Conservation (phyloP, 805 yeast species). For the Hyphopichia homilentoma region DNA sequence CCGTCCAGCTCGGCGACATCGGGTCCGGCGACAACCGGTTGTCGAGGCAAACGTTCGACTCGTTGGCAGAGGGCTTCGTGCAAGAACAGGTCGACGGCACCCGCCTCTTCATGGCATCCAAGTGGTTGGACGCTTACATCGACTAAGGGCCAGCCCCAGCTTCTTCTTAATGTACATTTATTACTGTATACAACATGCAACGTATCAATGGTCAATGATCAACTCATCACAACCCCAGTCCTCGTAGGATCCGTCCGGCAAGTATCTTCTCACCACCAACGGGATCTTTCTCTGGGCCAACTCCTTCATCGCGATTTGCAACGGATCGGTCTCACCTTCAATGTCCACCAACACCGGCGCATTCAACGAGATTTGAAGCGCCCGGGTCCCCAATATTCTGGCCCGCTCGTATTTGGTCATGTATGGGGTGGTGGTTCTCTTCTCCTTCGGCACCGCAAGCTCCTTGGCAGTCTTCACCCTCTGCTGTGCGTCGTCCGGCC, state of each 20-base stretch:
- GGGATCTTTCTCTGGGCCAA: constrained; percentile 93
- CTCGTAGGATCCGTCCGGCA: constrained; percentile 95
- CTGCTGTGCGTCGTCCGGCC: constrained; percentile 48
- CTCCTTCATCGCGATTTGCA: constrained; percentile 97
- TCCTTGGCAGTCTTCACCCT: constrained; percentile 68
- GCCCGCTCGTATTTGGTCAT: constrained; percentile 99
- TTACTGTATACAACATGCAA: not conserved
- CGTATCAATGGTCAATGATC: constrained; percentile 78
- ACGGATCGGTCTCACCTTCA: constrained; percentile 98
- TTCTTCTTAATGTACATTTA: not conserved
- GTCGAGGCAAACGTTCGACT: constrained; percentile 43
- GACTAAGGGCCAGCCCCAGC: constrained; percentile 18
- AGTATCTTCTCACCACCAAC: constrained; percentile 87
- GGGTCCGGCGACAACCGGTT: constrained; percentile 46
- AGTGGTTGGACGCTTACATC: constrained; percentile 55
- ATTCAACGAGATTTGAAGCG: constrained; percentile 94
- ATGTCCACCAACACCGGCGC: constrained; percentile 98
- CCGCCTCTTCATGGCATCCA: constrained; percentile 54
- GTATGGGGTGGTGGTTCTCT: constrained; percentile 94
- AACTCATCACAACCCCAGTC: constrained; percentile 99
- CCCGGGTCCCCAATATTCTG: constrained; percentile 94
- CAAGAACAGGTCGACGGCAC: constrained; percentile 56
- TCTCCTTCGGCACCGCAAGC: constrained; percentile 83
- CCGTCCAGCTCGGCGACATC: constrained; percentile 43
- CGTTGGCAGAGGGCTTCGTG: constrained; percentile 52